These are phyloP conservation scores for Candida sp. DNA, from an alignment of 1,139 yeast genomes.

Conservation along the genomic window DNA sequence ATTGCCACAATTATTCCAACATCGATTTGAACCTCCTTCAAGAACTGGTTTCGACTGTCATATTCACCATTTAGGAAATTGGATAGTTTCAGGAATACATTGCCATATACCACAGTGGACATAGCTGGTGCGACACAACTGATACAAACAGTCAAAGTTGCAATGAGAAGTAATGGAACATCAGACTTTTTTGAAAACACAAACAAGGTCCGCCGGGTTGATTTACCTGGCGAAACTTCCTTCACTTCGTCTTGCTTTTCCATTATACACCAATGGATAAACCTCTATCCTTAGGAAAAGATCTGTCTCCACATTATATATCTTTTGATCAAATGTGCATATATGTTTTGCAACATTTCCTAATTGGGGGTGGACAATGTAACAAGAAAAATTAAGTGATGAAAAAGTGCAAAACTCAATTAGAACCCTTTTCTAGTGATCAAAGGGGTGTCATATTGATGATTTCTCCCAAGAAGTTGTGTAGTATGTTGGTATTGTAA, in stretches of 20 bases:
- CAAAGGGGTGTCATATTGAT: not conserved
- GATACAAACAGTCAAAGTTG: conserved; percentile 26
- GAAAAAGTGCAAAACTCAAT: conserved; percentile 9
- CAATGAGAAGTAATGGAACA: conserved; percentile 17
- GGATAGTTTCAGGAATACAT: conserved; percentile 53
- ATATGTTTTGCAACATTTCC: not conserved
- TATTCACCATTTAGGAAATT: conserved; percentile 27
- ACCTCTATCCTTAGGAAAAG: not conserved
- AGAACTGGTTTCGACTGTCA: conserved; percentile 25
- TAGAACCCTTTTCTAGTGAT: not conserved
- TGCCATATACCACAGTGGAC: conserved; percentile 64
- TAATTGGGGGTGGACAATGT: not conserved
- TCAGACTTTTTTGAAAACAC: conserved; percentile 24
- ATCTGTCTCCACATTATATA: not conserved
- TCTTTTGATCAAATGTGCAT: not conserved
- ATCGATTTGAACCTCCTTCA: conserved; percentile 40
- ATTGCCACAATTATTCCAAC: conserved; percentile 55
- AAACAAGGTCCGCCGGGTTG: conserved; percentile 13
- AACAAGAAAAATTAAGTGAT: not conserved
- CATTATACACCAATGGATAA: not conserved
- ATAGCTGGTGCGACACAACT: conserved; percentile 56
- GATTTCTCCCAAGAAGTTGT: not conserved
- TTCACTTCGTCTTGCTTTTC: not conserved
- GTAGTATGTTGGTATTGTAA: not conserved
- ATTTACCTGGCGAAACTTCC: not conserved